Conservation (phyloP, 1,284 basidiomycete genomes). For the Leucoagaricus sp. region DNA sequence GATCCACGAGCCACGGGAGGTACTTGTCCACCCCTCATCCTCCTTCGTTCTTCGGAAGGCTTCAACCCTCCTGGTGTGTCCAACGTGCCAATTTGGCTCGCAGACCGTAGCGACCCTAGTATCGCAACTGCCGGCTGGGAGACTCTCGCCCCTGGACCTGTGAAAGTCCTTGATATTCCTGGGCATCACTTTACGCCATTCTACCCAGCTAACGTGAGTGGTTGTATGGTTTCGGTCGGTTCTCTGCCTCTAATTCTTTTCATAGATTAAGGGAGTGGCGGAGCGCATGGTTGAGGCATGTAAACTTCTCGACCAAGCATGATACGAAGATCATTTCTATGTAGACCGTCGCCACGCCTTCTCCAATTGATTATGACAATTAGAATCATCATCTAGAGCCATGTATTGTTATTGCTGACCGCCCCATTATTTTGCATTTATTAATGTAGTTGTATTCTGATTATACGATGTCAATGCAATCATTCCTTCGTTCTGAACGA, state of each 20-base stretch:
- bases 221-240: too few species aligned
- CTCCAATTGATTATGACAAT: background rate
- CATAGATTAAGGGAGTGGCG: constrained; percentile 19
- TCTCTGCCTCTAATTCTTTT: background rate
- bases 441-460: background rate
- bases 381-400: background rate
- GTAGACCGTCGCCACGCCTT: background rate
- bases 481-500: background rate
- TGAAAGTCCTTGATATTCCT: constrained; percentile 56
- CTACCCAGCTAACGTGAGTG: constrained; percentile 50
- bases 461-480: background rate
- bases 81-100: constrained; percentile 50
- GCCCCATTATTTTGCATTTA: background rate
- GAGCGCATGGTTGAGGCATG: constrained; percentile 20
- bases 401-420: background rate
- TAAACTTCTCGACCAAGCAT: constrained; percentile 14
- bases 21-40: constrained; percentile 37
- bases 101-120: constrained; percentile 41
- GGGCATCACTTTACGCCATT: constrained; percentile 71
- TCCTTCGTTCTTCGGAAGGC: constrained; percentile 46
- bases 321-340: background rate
- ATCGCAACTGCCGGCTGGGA: constrained; percentile 50
- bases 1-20: constrained; percentile 26
- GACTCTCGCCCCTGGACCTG: constrained; percentile 31
- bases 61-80: constrained; percentile 32